Conservation (phyloP, 2,329 filamentous ascomycete genomes). For the Didymella exigua region DNA sequence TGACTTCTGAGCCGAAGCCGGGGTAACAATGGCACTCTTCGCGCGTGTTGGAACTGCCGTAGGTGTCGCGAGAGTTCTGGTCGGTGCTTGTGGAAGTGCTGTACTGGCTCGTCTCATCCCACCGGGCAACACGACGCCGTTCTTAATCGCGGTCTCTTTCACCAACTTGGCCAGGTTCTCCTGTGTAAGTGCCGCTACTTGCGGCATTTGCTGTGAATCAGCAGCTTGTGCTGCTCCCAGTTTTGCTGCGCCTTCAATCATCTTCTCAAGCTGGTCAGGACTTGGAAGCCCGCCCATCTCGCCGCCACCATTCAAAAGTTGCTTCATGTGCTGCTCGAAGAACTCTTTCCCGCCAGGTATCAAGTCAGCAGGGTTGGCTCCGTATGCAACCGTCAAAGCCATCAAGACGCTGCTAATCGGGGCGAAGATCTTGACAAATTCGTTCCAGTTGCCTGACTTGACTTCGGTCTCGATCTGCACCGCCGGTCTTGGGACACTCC, state of each 20-base stretch:
- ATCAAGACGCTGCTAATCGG: conserved; percentile 58
- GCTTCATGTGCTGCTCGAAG: conserved; percentile 45
- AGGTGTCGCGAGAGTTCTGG: conserved; percentile 28
- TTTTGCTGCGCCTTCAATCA: conserved; percentile 44
- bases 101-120: conserved; percentile 39
- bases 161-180: conserved; percentile 47
- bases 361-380: conserved; percentile 44
- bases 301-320: conserved; percentile 36
- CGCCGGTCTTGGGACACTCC: conserved; percentile 44
- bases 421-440: conserved; percentile 59
- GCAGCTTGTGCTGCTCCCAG: conserved; percentile 42
- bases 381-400: conserved; percentile 54
- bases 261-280: conserved; percentile 45
- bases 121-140: conserved; percentile 41
- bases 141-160: conserved; percentile 47
- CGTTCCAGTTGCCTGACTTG: conserved; percentile 57
- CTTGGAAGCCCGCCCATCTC: conserved; percentile 43
- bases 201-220: conserved; percentile 29
- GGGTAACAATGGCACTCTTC: conserved; percentile 33
- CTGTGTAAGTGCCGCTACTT: conserved; percentile 43
- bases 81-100: conserved; percentile 33
- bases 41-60: conserved; percentile 27
- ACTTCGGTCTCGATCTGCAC: conserved; percentile 57
- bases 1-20: conserved; percentile 24
- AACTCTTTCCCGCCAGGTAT: conserved; percentile 45